Base-by-base conservation (phyloP, 495 filamentous ascomycete genomes). In the Saxophila tyrrhenica region DNA sequence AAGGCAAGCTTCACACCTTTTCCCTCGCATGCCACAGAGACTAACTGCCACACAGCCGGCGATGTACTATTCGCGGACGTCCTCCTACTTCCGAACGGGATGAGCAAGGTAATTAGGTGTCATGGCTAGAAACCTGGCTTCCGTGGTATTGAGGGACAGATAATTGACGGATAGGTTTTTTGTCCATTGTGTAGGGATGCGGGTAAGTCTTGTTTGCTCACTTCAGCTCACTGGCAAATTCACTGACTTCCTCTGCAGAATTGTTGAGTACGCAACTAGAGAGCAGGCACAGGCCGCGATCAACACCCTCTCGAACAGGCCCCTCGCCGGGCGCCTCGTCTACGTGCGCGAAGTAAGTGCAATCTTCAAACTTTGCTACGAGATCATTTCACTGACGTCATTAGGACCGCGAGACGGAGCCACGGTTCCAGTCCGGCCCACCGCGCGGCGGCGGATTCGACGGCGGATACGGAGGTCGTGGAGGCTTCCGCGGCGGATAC, bases 241-340 rank as follows among this genome's bases (percentile, higher is more conserved):
- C 58, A 73, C 58, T 39, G 22, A 50, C 17, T 10, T 35, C 17
- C 10, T 43, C 38, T n/a, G 20, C 56, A 95, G 92, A 78, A 98
- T 98, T 88, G 92, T 98, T 84, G 92, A 98, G 84, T 98, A 97
- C 82, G 92, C 92, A 62, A 95, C 91, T 60, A 87, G 89, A 82
- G 94, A 98, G 65, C 89, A 97, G 85, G 92, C 92, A 65, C 94
- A 97, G 72, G 83, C 88, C 71, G 92, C 92, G 61, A 91, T 98
- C 76, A 87, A 83, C 73, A 91, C 87, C 65, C 89, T 98, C 75
- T 95, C 90, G 81, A 98, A 98, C 73, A 89, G 95, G 71, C 95
- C 90, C 67, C 75, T 98, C 49, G 96, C 96, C 89, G 92, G 92
- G 48, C 82, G 92, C 72, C 85, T 97, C 45, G 89, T 98, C 64